Percentiles rank a stretch among this genome's conserved stretches.
These are phyloP conservation scores for Plantago ovata DNA, from an alignment of 257 asterid species.

Conservation along the genomic window DNA sequence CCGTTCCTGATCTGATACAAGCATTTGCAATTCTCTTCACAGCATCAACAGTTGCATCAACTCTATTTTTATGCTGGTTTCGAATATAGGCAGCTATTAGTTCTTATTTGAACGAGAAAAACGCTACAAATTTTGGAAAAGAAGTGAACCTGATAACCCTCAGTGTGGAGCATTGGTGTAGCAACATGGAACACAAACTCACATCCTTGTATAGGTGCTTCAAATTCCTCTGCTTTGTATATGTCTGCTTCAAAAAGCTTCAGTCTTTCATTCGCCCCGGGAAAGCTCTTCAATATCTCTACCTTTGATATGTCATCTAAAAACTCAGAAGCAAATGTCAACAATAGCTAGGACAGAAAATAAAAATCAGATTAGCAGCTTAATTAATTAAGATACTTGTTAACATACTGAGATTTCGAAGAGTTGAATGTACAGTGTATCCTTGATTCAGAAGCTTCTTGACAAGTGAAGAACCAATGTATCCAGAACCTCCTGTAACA, in stretches of 20 bases:
- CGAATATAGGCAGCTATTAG: background rate
- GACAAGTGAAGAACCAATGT: constrained; percentile 35
- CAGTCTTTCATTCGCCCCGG: constrained; percentile 34
- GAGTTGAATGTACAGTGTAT: constrained; percentile 41
- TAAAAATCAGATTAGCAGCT: background rate
- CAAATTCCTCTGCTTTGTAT: constrained; percentile 38
- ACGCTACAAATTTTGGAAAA: background rate
- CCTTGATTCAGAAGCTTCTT: constrained; percentile 37
- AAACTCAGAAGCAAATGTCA: background rate
- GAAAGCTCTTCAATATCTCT: constrained; percentile 29
- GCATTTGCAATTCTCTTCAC: constrained; percentile 22
- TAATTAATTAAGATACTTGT: too few relatives aligned
- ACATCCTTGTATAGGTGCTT: constrained; percentile 41
- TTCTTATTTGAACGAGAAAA: too few relatives aligned
- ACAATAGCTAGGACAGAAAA: background rate
- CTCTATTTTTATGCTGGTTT: constrained; percentile 29
- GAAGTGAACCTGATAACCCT: constrained; percentile 1
- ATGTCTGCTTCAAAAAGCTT: constrained; percentile 42
- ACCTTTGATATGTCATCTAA: constrained; percentile 39
- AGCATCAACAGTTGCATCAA: constrained; percentile 34
- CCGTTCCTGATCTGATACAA: constrained; percentile 29
- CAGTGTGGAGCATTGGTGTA: constrained; percentile 34
- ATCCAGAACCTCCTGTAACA: constrained; percentile 46
- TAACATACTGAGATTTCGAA: constrained; percentile 30
- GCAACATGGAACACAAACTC: constrained; percentile 45